Evolutionary conservation across 768 basidiomycete genomes (phyloP).

Genomic region (Phaeotremella fagi): DNA sequence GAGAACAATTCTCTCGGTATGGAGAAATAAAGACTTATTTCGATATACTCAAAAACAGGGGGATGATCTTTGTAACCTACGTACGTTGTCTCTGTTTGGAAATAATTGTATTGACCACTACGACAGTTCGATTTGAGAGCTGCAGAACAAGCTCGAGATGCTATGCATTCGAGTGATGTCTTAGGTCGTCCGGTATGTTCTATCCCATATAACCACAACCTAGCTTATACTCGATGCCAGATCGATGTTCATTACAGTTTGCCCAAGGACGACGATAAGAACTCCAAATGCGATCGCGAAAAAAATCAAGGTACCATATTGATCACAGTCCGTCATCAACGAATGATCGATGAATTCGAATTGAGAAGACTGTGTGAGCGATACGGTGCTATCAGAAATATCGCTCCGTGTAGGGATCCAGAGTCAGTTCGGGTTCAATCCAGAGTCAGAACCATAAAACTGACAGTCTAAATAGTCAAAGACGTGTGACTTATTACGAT

Average conservation of each 20-base stretch:
- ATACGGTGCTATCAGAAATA: constrained; percentile 82
- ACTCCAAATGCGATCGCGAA: constrained; percentile 60
- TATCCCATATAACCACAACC: not conserved
- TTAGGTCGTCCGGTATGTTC: constrained; percentile 77
- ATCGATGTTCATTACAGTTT: constrained; percentile 98
- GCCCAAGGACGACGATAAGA: constrained; percentile 75
- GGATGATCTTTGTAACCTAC: constrained; percentile 99
- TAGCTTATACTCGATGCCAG: constrained; percentile 51
- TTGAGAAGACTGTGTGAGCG: constrained; percentile 78
- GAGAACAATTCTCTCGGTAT: constrained; percentile 79
- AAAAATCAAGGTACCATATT: constrained; percentile 66
- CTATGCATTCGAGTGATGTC: constrained; percentile 82
- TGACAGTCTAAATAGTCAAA: too few relatives aligned
- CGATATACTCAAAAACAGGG: constrained; percentile 85
- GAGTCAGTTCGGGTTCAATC: constrained; percentile 52
- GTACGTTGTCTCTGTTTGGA: constrained; percentile 56
- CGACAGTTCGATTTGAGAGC: constrained; percentile 82
- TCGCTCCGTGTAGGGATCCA: constrained; percentile 53
- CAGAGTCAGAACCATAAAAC: too few relatives aligned
- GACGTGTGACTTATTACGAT: constrained; percentile 92
- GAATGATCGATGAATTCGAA: constrained; percentile 75
- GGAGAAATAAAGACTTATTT: constrained; percentile 97
- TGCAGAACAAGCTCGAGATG: constrained; percentile 85
- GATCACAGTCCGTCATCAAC: constrained; percentile 67
- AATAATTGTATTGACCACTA: not conserved